Evolutionary conservation across 352 stramenopile species (phyloP), one percentile per base, ranked within the genome.

Genomic region (Globisporangium nagaii): DNA sequence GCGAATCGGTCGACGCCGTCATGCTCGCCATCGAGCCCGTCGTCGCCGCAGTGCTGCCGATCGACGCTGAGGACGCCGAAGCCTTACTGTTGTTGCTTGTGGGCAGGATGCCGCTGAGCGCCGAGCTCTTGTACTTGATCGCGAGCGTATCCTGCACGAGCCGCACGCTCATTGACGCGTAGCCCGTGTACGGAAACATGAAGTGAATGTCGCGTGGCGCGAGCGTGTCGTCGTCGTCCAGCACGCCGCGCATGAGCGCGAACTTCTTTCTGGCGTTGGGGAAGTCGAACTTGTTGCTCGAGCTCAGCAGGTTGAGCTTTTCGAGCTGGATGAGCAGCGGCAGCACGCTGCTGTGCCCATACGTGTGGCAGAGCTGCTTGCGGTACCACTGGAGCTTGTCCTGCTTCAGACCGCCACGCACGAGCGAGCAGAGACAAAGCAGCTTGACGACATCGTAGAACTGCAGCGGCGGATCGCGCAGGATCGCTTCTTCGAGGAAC

Each of bases 111-210:
- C 51, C 51, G 8, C 32, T 59, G 19, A 58, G 41, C 31, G 40
- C 24, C 13, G 57, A 59, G 22, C 64, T 60, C 54, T 86, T 88
- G 57, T 81, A 74, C 30, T 84, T 82, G 68, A 87, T 83, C 0
- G 76, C 76, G 11, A 93, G 67, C 11, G 85, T 75, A 31, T 79
- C 66, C 71, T 95, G 81, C 40, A 95, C 69, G 28, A 88, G 60
- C 0, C 83, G 81, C 43, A 93, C 75, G 55, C 81, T 93, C 70
- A 95, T 80, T 8, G 84, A 82, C 4, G 85, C 85, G 46, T 93
- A 93, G 3, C 85, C 83, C 7, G 78, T 92, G 60, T 88, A 92
- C 1, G 83, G 76, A 42, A 93, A 93, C 80, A 95, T 90, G 32
- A 90, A 93, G 51, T 87, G 68, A 46, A 95, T 93, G 41, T 95